Evolutionary conservation across 2,329 filamentous ascomycete species (phyloP), one percentile per base, ranked within the genome.

Genomic region (Westerdykella aurantiaca): DNA sequence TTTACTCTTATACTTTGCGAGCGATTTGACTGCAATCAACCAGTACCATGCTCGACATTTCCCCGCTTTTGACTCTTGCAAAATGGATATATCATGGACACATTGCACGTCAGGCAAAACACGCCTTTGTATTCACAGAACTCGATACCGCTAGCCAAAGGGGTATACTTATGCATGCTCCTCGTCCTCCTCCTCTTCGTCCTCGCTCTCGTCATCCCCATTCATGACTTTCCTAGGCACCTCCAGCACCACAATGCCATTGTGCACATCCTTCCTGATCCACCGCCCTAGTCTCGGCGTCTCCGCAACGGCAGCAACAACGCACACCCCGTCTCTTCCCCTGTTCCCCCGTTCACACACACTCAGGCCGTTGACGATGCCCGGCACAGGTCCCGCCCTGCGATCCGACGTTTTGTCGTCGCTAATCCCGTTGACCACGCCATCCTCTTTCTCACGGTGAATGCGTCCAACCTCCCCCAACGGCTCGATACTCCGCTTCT

Each of bases 181-280:
- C 18, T 49, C 47, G 13, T 48, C 47, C 3, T 45, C 41, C 34
- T 49, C 49, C 18, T 46, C 49, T 17, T 46, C 46, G 7, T 42
- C 49, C 25, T 9, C 42, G 11, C 44, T 46, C 4, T 43, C 49
- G 12, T 37, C 40, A 14, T 37, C 49, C n/a, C 53, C 56, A 42
- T 61, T 56, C 5, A 57, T 34, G 14, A 44, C 46, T 49, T 61
- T 68, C 39, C 53, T 58, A 7, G 85, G 79, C 29, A 96, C 80
- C 64, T 95, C 89, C 61, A 95, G 94, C 9, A 96, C 78, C 41
- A 93, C 79, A n/a, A 86, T 86, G 6, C 88, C 87, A 61, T 95
- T 96, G 52, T 83, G 83, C 4, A 82, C 88, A 9, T 40, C 44
- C 45, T 60, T 63, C 5, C 77, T 77, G 68, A 83, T 83, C 89